Percentiles rank a stretch among this genome's conserved stretches.
Evolutionary conservation across 331 rosid genomes (phyloP).

Genomic region (Rosa hybrid): DNA sequence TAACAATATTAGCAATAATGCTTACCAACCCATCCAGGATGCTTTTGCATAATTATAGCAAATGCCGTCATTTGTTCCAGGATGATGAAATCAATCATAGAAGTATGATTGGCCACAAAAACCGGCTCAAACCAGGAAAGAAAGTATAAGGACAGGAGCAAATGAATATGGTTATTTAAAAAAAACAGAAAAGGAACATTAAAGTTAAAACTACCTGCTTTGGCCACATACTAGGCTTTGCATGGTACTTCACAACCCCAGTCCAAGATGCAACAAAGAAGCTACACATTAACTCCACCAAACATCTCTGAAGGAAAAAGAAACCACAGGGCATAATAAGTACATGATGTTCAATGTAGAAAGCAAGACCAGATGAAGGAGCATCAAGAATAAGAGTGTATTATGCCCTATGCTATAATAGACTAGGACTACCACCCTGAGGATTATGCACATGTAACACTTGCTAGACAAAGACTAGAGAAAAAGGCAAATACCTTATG

Average conservation of each 20-base stretch:
- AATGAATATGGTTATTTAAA: conserved; percentile 14
- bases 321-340: conserved; percentile 10
- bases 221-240: conserved; percentile 85
- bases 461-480: neutral
- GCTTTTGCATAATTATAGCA: conserved; percentile 98
- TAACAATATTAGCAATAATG: conserved; percentile 12
- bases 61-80: conserved; percentile 98
- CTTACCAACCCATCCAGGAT: conserved; percentile 99
- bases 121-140: conserved; percentile 52
- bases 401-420: neutral
- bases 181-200: neutral
- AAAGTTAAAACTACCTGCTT: conserved; percentile 53
- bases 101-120: conserved; percentile 96
- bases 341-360: neutral
- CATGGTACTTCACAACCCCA: conserved; percentile 97
- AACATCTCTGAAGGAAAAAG: conserved; percentile 62
- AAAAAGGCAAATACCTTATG: neutral
- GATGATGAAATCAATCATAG: conserved; percentile 97
- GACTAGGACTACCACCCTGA: neutral
- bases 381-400: neutral
- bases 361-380: neutral
- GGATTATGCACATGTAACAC: neutral
- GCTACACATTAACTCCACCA: conserved; percentile 96
- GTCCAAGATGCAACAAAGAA: conserved; percentile 99
- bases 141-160: conserved; percentile 15